phyloP scores from a whole-genome alignment of 2,329 filamentous ascomycete species.

The Trichoderma aggressivum region DNA sequence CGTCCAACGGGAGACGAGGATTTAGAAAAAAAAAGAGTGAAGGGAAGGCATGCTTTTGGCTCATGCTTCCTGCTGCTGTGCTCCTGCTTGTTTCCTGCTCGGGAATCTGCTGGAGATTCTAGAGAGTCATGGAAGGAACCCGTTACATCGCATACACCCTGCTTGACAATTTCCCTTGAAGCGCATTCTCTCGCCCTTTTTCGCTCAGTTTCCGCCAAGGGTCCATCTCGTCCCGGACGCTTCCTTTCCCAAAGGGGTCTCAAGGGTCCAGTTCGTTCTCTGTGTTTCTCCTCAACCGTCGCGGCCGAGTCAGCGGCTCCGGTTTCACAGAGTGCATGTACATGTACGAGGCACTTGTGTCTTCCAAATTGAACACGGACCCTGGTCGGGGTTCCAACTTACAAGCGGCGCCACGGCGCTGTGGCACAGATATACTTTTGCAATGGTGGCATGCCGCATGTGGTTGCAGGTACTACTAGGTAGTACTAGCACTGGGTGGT shows the following conservation, averaged over 20 bases:
- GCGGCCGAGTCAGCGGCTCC: conserved; percentile 12
- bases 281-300: background rate
- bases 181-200: background rate
- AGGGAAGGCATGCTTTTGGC: background rate
- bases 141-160: background rate
- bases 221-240: background rate
- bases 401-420: background rate
- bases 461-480: background rate
- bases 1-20: conserved; percentile 1
- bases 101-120: background rate
- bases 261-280: background rate
- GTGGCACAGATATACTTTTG: background rate
- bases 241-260: background rate
- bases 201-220: background rate
- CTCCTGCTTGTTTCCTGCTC: background rate
- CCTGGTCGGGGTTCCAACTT: background rate
- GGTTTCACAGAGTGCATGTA: background rate
- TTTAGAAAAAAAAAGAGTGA: background rate
- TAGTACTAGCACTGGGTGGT: background rate
- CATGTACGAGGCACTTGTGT: background rate
- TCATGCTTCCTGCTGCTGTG: background rate
- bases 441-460: background rate
- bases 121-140: background rate
- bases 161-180: background rate
- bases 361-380: background rate